Conservation (phyloP, 2,329 filamentous ascomycete genomes). For the Coniochaeta sp. region DNA sequence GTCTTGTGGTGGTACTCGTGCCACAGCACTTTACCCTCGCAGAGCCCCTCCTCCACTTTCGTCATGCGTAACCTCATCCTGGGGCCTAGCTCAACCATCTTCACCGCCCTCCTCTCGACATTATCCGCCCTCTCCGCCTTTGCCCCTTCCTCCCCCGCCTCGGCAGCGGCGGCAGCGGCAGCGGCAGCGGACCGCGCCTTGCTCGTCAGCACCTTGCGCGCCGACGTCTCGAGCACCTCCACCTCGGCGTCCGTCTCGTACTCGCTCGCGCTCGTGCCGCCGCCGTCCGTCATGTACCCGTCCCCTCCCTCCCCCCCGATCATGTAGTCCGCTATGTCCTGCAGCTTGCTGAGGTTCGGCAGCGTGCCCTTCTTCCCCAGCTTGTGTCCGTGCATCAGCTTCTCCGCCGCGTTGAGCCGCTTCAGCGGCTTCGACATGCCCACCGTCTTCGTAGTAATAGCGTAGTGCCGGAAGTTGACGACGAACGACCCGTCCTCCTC, state of each 20-base stretch:
- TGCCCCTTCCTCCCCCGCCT: constrained; percentile 28
- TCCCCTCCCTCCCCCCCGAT: constrained; percentile 70
- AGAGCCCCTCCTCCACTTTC: constrained; percentile 94
- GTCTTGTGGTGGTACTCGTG: constrained; percentile 90
- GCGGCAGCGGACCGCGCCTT: constrained; percentile 43
- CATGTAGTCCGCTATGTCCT: constrained; percentile 93
- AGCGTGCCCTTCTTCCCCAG: constrained; percentile 62
- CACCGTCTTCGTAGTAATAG: constrained; percentile 82
- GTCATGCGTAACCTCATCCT: constrained; percentile 82
- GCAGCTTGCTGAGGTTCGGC: constrained; percentile 83
- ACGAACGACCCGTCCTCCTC: constrained; percentile 66
- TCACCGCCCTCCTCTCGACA: constrained; percentile 82
- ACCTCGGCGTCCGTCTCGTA: constrained; percentile 93
- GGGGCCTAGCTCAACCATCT: constrained; percentile 86
- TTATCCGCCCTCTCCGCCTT: constrained; percentile 34
- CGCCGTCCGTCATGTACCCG: constrained; percentile 76
- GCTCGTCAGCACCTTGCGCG: constrained; percentile 51
- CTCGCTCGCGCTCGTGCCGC: constrained; percentile 77
- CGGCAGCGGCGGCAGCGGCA: constrained; percentile 28
- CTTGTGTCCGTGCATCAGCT: constrained; percentile 52
- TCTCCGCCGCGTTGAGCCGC: constrained; percentile 78
- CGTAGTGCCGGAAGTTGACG: constrained; percentile 86
- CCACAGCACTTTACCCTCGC: constrained; percentile 90
- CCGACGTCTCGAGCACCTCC: constrained; percentile 64
- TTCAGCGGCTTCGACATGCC: constrained; percentile 80